Base-by-base conservation (phyloP, 2,329 filamentous ascomycete species). In the Microsporum canis region DNA sequence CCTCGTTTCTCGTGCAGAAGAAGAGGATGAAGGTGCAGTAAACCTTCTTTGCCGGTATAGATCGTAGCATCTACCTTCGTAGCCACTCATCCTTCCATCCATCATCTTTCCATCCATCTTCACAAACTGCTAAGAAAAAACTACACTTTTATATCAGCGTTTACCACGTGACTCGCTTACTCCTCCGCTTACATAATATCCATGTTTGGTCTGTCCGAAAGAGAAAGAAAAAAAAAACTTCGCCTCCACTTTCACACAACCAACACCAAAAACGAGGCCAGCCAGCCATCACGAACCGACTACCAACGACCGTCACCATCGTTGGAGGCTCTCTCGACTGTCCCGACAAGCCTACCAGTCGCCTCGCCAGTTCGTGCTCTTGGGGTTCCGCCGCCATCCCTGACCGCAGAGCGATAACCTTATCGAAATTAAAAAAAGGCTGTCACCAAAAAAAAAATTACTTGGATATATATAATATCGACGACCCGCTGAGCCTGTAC, bases 151-250 rank as follows among this genome's bases (percentile, higher is more conserved):
- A 23, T 23, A 23, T 23, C 17, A 23, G 17, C 17, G 2, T 23
- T 5, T n/a, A 49, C 14, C 49, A 53, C 27, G 49, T 53, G 49
- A 53, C 49, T 53, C 49, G 49, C 49, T 53, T 53, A 53, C 49
- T n/a, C 27, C 14, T 53, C 27, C 3, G 49, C 31, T 53, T 31
- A 53, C 29, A 12, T 53, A 53, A 34, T 53, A 23, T 33, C 10
- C 49, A n/a, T 34, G 5, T 23, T 23, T 23, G 17, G 17, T 23
- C 17, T 23, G 17, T 23, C 49, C 27, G 12, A 31, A 31, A 31
- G 31, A 31, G 49, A 31, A 31, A 31, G 7, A 7, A 33, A 53
- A 33, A 53, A 33, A 53, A 53, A 53, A 53, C 12, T 27, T 53
- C 49, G 49, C 49, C 49, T 53, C 31, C 31, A 33, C 49, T 31